Base-by-base conservation (phyloP, 129 eudicot species). In the Lonicera japonica region DNA sequence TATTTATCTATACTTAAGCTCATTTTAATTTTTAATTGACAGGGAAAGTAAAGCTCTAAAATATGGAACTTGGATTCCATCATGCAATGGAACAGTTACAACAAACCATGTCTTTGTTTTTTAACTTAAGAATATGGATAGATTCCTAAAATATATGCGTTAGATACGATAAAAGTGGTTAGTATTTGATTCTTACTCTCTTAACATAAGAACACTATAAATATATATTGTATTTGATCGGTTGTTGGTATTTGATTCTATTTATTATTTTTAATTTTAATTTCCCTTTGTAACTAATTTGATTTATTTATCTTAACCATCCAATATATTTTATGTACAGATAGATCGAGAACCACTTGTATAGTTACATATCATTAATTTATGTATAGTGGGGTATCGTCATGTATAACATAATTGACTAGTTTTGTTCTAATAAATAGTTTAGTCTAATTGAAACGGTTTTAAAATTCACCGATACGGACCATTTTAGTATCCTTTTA, bases 61-160 rank as follows among this genome's bases (percentile, higher is more conserved):
- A 69, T 25, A 19, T 36, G 56, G 61, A 46, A 19, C 8, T 20
- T 53, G 2, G n/a, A 36, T 17, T 61, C 69, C 53, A 70, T 62
- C 21, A 62, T 62, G 22, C 56, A n/a, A n/a, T n/a, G n/a, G n/a
- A 43, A 62, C 56, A 17, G 63, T 40, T 54, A 62, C 5, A 69
- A 41, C 63, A 5, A 62, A 62, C 55, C 67, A 62, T 61, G 15
- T 52, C 8, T 45, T 25, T 45, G 53, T 38, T n/a, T 10, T 16
- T 38, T 29, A n/a, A 19, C 29, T 60, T 18, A 9, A 36, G 16
- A 48, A 58, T n/a, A n/a, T 25, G 62, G 16, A 19, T 29, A 29
- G n/a, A 16, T 22, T 55, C 39, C 10, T 36, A 25, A 58, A 25
- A 58, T n/a, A n/a, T n/a, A n/a, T 50, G 55, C 55, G 1, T 54